phyloP scores from a whole-genome alignment of 1,139 yeast genomes.

The Williopsis jadinii region DNA sequence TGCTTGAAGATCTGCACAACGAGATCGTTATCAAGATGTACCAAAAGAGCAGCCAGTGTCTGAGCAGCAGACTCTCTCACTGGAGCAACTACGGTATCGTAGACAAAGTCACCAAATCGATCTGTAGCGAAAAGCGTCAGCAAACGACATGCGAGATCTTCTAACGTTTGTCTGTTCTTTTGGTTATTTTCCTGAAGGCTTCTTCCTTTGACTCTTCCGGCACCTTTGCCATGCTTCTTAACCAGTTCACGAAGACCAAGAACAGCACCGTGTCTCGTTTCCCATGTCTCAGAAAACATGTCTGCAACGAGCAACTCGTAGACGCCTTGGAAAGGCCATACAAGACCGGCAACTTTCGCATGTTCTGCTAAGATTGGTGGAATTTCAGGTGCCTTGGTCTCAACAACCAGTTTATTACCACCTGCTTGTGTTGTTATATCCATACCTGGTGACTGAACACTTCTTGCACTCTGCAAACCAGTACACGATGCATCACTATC shows the following conservation, averaged over 20 bases:
- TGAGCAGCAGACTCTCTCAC: constrained; percentile 97
- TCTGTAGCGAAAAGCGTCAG: constrained; percentile 88
- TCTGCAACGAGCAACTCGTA: constrained; percentile 77
- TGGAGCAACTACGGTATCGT: constrained; percentile 98
- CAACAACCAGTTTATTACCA: constrained; percentile 77
- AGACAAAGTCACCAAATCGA: constrained; percentile 93
- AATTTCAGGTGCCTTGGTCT: constrained; percentile 61
- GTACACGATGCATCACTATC: constrained; percentile 9
- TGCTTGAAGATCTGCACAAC: constrained; percentile 58
- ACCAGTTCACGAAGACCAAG: constrained; percentile 85
- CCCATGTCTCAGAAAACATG: constrained; percentile 86
- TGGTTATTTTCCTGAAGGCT: constrained; percentile 52
- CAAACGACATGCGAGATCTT: constrained; percentile 81
- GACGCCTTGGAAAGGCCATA: constrained; percentile 98
- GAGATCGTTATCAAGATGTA: constrained; percentile 57
- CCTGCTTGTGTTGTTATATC: constrained; percentile 77
- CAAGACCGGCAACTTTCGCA: constrained; percentile 66
- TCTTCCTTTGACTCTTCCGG: constrained; percentile 72
- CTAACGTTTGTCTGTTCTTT: constrained; percentile 65
- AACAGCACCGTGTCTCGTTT: constrained; percentile 92
- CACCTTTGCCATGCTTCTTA: constrained; percentile 78
- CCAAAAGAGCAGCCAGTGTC: constrained; percentile 78
- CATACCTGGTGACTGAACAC: constrained; percentile 25
- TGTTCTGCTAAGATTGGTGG: constrained; percentile 72
- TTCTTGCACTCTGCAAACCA: constrained; percentile 4